Percentiles rank a stretch among this genome's conserved stretches.
Conservation (phyloP, 2,329 filamentous ascomycete species). For the Claviceps sp. region DNA sequence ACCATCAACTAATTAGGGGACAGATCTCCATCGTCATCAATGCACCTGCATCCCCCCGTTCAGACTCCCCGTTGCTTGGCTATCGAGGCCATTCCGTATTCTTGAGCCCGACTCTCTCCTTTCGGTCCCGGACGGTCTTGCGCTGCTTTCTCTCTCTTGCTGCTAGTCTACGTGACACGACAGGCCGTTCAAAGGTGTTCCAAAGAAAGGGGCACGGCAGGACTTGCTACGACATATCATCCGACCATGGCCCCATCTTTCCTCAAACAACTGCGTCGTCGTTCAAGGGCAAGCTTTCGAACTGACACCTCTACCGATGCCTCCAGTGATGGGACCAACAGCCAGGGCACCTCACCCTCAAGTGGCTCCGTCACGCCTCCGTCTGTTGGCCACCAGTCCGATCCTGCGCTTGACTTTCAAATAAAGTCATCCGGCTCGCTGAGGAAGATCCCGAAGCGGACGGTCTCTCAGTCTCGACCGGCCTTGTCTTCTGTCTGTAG, state of each 20-base stretch:
- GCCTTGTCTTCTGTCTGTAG: conserved; percentile 23
- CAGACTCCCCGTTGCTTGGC: not conserved
- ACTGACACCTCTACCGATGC: conserved; percentile 49
- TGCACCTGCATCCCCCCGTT: not conserved
- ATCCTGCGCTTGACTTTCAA: conserved; percentile 50
- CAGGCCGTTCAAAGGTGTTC: not conserved
- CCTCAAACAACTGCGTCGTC: conserved; percentile 62
- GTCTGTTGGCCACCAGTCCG: conserved; percentile 53
- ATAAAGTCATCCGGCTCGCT: conserved; percentile 29
- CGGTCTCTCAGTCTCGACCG: conserved; percentile 20
- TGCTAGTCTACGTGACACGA: not conserved
- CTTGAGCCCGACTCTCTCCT: not conserved
- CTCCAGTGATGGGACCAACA: conserved; percentile 44
- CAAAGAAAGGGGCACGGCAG: not conserved
- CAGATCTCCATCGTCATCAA: not conserved
- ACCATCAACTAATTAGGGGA: not conserved
- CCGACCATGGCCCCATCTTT: conserved; percentile 48
- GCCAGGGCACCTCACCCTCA: conserved; percentile 46
- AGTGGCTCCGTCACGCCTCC: conserved; percentile 64
- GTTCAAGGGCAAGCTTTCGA: conserved; percentile 62
- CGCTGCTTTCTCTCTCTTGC: not conserved
- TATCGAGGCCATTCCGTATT: not conserved
- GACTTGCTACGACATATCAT: conserved; percentile 1
- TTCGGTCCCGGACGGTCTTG: not conserved
- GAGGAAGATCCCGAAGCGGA: conserved; percentile 7